Conservation (phyloP, 2,329 filamentous ascomycete species). For the Thelonectria discophora region DNA sequence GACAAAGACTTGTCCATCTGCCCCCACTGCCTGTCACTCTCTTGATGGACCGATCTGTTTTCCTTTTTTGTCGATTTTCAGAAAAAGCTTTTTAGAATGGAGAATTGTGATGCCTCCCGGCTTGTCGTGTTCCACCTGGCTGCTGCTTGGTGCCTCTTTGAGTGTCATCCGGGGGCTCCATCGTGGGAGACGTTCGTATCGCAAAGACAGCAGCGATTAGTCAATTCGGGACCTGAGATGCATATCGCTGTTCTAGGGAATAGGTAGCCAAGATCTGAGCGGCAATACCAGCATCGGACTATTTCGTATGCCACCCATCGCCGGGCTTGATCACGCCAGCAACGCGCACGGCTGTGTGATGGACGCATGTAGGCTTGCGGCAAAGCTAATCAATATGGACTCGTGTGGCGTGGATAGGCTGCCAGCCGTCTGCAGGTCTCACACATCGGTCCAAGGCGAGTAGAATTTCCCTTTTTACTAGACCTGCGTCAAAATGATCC, state of each 20-base stretch:
- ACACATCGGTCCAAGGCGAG: background rate
- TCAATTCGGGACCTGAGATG: constrained; percentile 2
- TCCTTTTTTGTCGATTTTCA: background rate
- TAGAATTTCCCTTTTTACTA: background rate
- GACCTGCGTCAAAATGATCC: constrained; percentile 4
- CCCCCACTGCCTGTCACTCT: background rate
- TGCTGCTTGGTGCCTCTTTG: background rate
- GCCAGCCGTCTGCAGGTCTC: constrained; percentile 15
- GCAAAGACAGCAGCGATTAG: background rate
- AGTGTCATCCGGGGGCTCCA: background rate
- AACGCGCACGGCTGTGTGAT: constrained; percentile 6
- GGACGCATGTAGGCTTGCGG: background rate
- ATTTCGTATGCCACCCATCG: no score
- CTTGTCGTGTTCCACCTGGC: no score
- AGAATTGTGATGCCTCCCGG: no score
- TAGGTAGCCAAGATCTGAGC: constrained; percentile 14
- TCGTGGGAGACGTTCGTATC: background rate
- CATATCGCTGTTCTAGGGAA: constrained; percentile 17
- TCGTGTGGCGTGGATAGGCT: constrained; percentile 4
- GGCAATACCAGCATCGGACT: background rate
- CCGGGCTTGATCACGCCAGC: constrained; percentile 11
- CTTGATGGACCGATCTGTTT: background rate
- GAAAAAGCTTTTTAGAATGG: background rate
- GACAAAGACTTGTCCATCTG: background rate
- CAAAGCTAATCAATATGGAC: constrained; percentile 8